Base-by-base conservation (phyloP, 208 protist genomes). In the Chromosphaera perkinsii region DNA sequence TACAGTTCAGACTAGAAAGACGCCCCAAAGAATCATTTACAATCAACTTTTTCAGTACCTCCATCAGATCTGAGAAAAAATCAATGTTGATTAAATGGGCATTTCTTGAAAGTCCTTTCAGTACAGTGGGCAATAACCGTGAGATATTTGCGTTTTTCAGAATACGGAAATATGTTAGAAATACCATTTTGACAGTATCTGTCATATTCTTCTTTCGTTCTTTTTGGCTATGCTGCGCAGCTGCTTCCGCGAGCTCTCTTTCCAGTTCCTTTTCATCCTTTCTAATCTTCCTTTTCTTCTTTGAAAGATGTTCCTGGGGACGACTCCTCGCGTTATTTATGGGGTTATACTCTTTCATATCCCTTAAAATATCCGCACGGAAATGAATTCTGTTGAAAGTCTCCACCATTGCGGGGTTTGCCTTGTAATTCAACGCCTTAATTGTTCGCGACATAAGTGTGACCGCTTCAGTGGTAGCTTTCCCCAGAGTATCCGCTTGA, bases 21-120 rank as follows among this genome's bases (percentile, higher is more conserved):
- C 36, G 47, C 0, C 32, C 22, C 29, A 51, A 48, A 51, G 31
- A 27, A 22, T 9, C 26, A 17, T 48, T 29, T 27, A 22, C 9
- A 3, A 72, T 17, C 12, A 58, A 9, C 35, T n/a, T 24, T 3
- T n/a, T 26, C 12, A 72, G 31, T 10, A 27, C 49, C 0, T 12
- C 12, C 1, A 72, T 9, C 3, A 72, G 32, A 47, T 72, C 66
- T 0, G 33, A n/a, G 31, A 72, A 72, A 31, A 72, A 72, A 39
- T 72, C 66, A 10, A 72, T 37, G 51, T 72, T 72, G 52, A 72
- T 72, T n/a, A 72, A 52, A 24, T 64, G 66, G 4, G 66, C 52
- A 36, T 39, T 27, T 14, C 55, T 43, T 49, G 54, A 24, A 3
- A 72, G 32, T 14, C 66, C 66, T 33, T 62, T 48, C 10, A 72